A percentile compares a stretch with the other conserved stretches of the same genome.
These are phyloP conservation scores for Colletotrichum chlorophyti DNA, from an alignment of 2,329 filamentous ascomycete species.

Conservation along the genomic window DNA sequence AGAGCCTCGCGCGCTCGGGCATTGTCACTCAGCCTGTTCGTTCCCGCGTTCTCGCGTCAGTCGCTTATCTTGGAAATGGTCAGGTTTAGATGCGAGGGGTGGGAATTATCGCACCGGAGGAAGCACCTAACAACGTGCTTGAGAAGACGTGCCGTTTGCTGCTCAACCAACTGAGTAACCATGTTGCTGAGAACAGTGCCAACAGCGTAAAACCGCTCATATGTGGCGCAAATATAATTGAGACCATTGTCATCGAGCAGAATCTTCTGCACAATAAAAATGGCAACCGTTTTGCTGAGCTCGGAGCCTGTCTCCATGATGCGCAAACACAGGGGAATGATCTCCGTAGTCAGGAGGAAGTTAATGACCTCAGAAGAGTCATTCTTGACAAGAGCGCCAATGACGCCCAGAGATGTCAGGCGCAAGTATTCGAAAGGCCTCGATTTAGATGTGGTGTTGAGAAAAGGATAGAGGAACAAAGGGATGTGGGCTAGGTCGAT, in stretches of 20 bases:
- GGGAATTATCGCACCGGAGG: constrained; percentile 72
- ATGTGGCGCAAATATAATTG: constrained; percentile 98
- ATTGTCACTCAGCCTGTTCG: constrained; percentile 87
- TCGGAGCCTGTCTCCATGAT: constrained; percentile 99
- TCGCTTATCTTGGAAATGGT: not conserved
- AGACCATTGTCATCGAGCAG: constrained; percentile 94
- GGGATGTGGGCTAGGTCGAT: constrained; percentile 82
- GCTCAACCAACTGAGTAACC: constrained; percentile 96
- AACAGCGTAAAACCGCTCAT: constrained; percentile 97
- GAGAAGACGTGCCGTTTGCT: constrained; percentile 91
- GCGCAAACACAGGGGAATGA: constrained; percentile 94
- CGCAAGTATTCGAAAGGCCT: constrained; percentile 97
- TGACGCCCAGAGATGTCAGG: constrained; percentile 93
- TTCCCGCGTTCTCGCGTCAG: not conserved
- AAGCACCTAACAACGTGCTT: constrained; percentile 99
- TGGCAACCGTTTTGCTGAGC: constrained; percentile 97
- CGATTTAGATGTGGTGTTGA: constrained; percentile 98
- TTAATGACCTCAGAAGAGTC: constrained; percentile 99
- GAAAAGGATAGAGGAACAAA: constrained; percentile 95
- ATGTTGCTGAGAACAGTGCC: constrained; percentile 98
- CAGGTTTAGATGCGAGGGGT: not conserved
- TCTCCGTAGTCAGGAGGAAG: constrained; percentile 97
- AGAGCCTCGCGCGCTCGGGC: constrained; percentile 93
- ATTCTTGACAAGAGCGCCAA: constrained; percentile 97
- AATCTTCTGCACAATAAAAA: constrained; percentile 99